Evolutionary conservation across 1,284 basidiomycete species (phyloP), one percentile per base, ranked within the genome.

Genomic region (Cryptococcus sp.): DNA sequence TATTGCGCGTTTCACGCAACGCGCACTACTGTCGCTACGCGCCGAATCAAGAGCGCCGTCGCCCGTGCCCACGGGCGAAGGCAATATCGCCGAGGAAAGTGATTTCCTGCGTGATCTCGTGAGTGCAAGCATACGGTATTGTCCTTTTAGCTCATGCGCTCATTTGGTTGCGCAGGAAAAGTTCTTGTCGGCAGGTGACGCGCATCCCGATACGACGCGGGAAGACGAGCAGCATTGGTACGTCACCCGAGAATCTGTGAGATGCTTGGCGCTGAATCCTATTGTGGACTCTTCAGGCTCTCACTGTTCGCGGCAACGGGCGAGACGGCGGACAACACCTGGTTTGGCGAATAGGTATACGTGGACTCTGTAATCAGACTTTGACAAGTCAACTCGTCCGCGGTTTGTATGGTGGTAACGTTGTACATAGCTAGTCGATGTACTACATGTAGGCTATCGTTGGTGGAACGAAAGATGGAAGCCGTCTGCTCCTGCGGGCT

Each of bases 1-100:
- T 50, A 62, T 64, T 5, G 62, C 60, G 19, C 62, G 65, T 15
- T 64, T 60, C 31, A 60, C 61, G 19, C 54, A 60, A 5, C 62
- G 65, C 1, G 54, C 59, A 0, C 56, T 67, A 10, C 55, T 57
- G 7, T 54, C 60, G 1, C 56, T 67, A n/a, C 41, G 54, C 7
- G n/a, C 35, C 15, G 54, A 56, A n/a, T 50, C 49, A n/a, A 16
- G 49, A n/a, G 27, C 35, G 19, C 22, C 49, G 6, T 50, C 20
- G 16, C 22, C 47, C 16, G 17, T 25, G 25, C 19, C 47, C 17
- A 31, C 20, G 10, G 47, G 17, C 17, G 47, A n/a, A 17, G 20
- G 19, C 7, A 25, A 8, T 20, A n/a, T 48, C 25, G 17, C 47
- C 17, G 47, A 20, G 17, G 22, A 48, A n/a, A 22, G 22, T 22